These are phyloP conservation scores for Jamesozyma piceae DNA, from an alignment of 805 yeast species.

Conservation along the genomic window DNA sequence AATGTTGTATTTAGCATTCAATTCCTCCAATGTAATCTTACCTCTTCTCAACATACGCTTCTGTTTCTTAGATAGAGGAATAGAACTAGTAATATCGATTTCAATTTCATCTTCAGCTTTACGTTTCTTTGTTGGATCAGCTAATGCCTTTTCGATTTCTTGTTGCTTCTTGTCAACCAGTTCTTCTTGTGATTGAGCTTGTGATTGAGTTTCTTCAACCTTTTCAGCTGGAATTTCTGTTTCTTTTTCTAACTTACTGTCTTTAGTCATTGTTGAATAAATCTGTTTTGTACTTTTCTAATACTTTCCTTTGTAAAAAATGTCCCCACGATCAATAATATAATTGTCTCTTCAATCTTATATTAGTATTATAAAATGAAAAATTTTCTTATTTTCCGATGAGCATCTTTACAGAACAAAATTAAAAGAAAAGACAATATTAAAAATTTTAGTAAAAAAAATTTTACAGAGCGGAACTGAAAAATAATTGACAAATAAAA, in stretches of 20 bases:
- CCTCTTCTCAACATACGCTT: constrained; percentile 77
- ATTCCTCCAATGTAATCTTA: constrained; percentile 49
- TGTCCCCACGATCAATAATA: neutral
- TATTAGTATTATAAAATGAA: neutral
- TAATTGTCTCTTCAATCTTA: neutral
- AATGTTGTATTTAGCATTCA: constrained; percentile 35
- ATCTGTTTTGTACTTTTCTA: neutral
- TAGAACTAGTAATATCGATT: constrained; percentile 57
- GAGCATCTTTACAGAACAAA: neutral
- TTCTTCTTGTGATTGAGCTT: constrained; percentile 13
- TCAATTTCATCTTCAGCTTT: constrained; percentile 47
- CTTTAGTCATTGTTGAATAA: neutral
- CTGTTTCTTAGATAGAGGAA: constrained; percentile 87
- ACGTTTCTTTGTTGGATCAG: constrained; percentile 31
- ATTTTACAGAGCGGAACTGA: neutral
- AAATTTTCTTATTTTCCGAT: constrained; percentile 4
- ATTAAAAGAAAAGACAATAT: neutral
- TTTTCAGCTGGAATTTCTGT: neutral
- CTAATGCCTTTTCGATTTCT: constrained; percentile 27
- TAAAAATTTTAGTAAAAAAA: neutral
- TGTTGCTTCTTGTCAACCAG: constrained; percentile 14
- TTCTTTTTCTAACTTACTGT: neutral
- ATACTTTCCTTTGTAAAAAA: neutral
- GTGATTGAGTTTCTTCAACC: neutral
- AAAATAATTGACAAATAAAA: neutral